Evolutionary conservation across 2,329 filamentous ascomycete genomes (phyloP).

Genomic region (Lecanoromycetidae sp.): DNA sequence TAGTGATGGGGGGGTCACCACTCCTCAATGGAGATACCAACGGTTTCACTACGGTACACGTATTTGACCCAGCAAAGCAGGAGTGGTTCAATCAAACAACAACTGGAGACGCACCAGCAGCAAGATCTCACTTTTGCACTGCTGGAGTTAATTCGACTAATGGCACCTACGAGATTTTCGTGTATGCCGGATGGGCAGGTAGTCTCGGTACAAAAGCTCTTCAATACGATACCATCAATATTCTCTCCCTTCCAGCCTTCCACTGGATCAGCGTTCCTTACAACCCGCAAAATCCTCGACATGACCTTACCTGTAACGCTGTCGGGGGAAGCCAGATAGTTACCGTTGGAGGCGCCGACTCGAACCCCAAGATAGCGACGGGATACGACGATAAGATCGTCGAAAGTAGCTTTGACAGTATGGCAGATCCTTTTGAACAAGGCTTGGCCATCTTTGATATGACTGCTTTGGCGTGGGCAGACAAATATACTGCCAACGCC

Average conservation of each 20-base stretch:
- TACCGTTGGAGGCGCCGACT: constrained; percentile 8
- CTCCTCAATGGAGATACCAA: not conserved
- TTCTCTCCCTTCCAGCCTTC: constrained; percentile 18
- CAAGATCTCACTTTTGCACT: constrained; percentile 25
- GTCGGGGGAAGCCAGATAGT: constrained; percentile 13
- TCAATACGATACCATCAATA: constrained; percentile 13
- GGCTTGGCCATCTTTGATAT: constrained; percentile 18
- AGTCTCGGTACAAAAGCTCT: constrained; percentile 3
- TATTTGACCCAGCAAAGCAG: constrained; percentile 26
- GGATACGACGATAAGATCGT: fast-evolving
- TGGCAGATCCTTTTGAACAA: constrained; percentile 8
- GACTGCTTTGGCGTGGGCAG: constrained; percentile 9
- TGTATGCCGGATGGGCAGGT: constrained; percentile 26
- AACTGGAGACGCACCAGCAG: constrained; percentile 23
- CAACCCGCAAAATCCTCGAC: constrained; percentile 4
- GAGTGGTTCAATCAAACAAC: constrained; percentile 28
- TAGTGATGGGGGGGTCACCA: constrained; percentile 25
- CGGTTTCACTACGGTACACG: constrained; percentile 19
- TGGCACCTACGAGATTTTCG: constrained; percentile 23
- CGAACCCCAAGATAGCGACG: not conserved
- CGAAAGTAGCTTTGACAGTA: not conserved
- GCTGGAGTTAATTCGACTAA: constrained; percentile 24
- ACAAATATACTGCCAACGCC: constrained; percentile 10
- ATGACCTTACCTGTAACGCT: constrained; percentile 6
- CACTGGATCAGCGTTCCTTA: constrained; percentile 14